Base-by-base conservation (phyloP, 768 basidiomycete species). In the Tricholomella constricta region DNA sequence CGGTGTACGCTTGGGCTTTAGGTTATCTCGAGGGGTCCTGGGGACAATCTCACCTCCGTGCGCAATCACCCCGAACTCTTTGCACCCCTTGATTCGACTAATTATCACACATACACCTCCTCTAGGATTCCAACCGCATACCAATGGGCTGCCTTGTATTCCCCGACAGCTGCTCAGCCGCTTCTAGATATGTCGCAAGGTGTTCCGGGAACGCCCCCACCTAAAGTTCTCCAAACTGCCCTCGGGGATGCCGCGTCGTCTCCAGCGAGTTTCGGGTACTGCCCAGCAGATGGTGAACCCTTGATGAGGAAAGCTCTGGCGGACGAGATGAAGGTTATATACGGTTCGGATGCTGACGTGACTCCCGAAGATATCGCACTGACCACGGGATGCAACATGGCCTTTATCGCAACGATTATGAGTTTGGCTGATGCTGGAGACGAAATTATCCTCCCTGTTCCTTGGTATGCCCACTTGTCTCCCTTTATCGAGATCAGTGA, bases 151-250 rank as follows among this genome's bases (percentile, higher is more conserved):
- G 57, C 62, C 19, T 59, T 67, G 11, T 85, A 82, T 65, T 58
- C 57, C 4, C 62, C 76, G 0, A 75, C 77, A 0, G 62, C 72
- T 0, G 62, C 53, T 20, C 72, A 74, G 8, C 83, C 82, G 0
- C 69, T 91, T 2, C 75, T 91, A 64, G 86, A 76, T 60, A 83
- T 91, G 75, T 85, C 86, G 1, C 89, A 91, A 67, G 87, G 91
- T 35, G 83, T 84, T 0, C 91, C 91, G 0, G 84, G 85, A 5
- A 73, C 71, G 0, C 81, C 85, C 0, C 91, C 91, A 0, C 81
- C 85, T 2, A 62, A 70, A 2, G 45, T 62, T 1, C 68, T 91
- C 8, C 76, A 84, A 29, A 62, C 75, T 0, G 77, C 81, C 1
- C 64, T 92, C 1, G 74, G 71, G 0, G 61, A 62, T 8, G 75